Base-by-base conservation (phyloP, 768 basidiomycete genomes). In the Leucogyrophana mollusca region DNA sequence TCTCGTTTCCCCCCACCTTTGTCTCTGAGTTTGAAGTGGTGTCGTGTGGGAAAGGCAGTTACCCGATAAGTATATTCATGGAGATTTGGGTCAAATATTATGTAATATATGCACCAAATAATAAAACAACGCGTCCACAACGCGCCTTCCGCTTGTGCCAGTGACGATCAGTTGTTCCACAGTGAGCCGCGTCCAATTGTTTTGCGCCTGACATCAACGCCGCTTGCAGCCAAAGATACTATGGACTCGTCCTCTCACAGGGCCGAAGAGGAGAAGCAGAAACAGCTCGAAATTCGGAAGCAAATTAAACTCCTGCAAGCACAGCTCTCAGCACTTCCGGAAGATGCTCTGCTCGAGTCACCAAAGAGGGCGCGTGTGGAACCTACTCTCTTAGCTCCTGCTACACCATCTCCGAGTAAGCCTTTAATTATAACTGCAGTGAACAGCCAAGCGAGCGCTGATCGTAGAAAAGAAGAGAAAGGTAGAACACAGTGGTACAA, bases 361-460 rank as follows among this genome's bases (percentile, higher is more conserved):
- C 76, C 77, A 8, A 79, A 80, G 60, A 69, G 77, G 49, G 82
- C 76, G 61, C 65, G 64, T 35, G 53, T 53, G 9, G 67, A 73
- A 8, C 49, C 68, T 3, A 60, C 65, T 2, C 56, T 77, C 11
- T 55, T 76, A 0, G 77, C 70, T 1, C 77, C 77, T 7, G 63
- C 68, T 1, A 80, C 76, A 1, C 87, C 87, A 8, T 86, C 87
- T 27, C 83, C 83, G 4, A 85, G 85, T 87, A 53, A 61, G 74
- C 62, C n/a, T 34, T 16, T 18, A 16, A 44, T 46, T 27, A 40
- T 30, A 9, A 50, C 23, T 30, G 23, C 20, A 11, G 1, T 33
- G 20, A 37, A 22, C 13, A n/a, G 30, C 48, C 46, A n/a, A 54
- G 16, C 2, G 33, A 43, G 18, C 4, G 24, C 39, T 34, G 40